phyloP scores from a whole-genome alignment of 31 red algal species.

The Porphyra umbilicalis region DNA sequence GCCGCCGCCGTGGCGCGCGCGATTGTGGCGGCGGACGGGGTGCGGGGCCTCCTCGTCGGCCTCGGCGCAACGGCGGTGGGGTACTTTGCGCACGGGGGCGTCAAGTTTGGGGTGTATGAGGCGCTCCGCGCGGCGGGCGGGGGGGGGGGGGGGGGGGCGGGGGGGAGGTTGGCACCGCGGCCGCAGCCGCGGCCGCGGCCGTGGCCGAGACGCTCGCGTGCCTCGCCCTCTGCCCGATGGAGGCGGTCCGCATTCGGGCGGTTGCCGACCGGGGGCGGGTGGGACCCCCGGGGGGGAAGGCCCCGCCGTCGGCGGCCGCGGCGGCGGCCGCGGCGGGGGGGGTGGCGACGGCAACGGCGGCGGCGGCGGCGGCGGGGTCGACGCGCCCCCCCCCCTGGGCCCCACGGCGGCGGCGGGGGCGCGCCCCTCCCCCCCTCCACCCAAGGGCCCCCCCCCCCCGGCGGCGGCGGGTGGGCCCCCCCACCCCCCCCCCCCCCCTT shows the following conservation, averaged over 20 bases:
- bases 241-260: constrained; percentile 13
- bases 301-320: too few species aligned
- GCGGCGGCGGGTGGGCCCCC: too few species aligned
- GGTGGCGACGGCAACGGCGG: too few species aligned
- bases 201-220: constrained; percentile 8
- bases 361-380: not conserved
- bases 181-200: not conserved
- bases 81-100: constrained; percentile 9
- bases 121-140: not conserved
- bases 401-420: not conserved
- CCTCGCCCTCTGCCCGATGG: constrained; percentile 12
- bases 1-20: not conserved
- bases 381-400: not conserved
- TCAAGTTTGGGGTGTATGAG: constrained; percentile 21
- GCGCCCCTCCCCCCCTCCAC: not conserved
- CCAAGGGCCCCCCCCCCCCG: not conserved
- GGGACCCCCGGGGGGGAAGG: too few species aligned
- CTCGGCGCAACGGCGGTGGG: constrained; percentile 15
- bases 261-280: not conserved
- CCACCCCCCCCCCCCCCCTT: not conserved
- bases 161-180: not conserved
- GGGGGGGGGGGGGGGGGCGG: not conserved
- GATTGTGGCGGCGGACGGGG: constrained; percentile 5
- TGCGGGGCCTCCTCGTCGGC: not conserved
- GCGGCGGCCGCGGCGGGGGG: too few species aligned